Conservation (phyloP, 2,329 filamentous ascomycete genomes). For the Cladophialophora exuberans region DNA sequence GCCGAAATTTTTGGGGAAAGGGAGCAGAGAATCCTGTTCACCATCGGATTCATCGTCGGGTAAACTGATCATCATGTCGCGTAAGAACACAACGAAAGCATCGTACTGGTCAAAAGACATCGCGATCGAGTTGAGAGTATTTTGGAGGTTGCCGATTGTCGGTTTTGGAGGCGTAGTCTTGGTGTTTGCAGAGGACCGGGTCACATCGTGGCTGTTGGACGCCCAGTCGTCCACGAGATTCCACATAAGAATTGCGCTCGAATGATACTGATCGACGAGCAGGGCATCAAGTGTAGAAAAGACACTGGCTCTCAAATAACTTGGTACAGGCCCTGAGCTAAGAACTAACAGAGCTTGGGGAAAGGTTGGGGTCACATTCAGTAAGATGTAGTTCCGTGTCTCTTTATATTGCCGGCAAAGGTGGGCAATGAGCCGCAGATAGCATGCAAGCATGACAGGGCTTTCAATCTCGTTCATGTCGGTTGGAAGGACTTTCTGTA, state of each 20-base stretch:
- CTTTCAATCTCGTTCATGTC: conserved; percentile 88
- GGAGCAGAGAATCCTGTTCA: conserved; percentile 56
- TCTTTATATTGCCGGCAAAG: conserved; percentile 73
- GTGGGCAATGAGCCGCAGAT: conserved; percentile 84
- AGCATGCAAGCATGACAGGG: conserved; percentile 94
- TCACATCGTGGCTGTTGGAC: conserved; percentile 26
- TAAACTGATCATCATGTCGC: conserved; percentile 70
- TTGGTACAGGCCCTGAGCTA: conserved; percentile 74
- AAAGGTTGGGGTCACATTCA: conserved; percentile 68
- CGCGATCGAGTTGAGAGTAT: conserved; percentile 73
- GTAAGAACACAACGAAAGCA: conserved; percentile 78
- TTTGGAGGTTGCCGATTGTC: conserved; percentile 55
- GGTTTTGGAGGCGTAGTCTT: conserved; percentile 32
- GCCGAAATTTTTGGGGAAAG: conserved; percentile 86
- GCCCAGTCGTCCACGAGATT: conserved; percentile 36
- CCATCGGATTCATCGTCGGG: too few relatives aligned
- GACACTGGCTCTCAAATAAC: conserved; percentile 78
- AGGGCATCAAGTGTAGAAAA: conserved; percentile 78
- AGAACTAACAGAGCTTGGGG: conserved; percentile 76
- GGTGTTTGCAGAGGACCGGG: conserved; percentile 15
- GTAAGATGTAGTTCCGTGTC: conserved; percentile 74
- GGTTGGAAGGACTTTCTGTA: conserved; percentile 64
- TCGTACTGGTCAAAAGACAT: conserved; percentile 82
- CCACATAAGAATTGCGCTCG: conserved; percentile 69
- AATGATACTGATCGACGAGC: conserved; percentile 71